Evolutionary conservation across 2,329 filamentous ascomycete species (phyloP), one percentile per base, ranked within the genome.

Genomic region (Scolecobasidium constrictum): DNA sequence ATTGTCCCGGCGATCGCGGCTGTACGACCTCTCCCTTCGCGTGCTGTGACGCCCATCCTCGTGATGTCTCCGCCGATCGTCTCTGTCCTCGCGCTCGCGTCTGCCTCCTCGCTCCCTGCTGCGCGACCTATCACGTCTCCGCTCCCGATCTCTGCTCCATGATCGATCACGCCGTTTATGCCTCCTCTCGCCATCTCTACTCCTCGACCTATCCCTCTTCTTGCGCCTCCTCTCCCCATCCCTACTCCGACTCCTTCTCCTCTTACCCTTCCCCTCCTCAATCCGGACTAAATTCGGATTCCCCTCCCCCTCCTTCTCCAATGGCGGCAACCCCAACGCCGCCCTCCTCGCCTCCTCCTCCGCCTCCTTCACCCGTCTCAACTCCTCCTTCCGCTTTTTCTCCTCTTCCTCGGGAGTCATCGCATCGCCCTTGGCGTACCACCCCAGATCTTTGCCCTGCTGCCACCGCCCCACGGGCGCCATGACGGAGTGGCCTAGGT

Each of bases 391-490:
- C 42, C 83, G 72, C 56, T 53, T 56, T 54, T 63, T 66, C 38
- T 68, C 72, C 53, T 81, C 71, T 47, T 78, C 76, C 17, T 55
- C 51, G 31, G 56, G 49, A 33, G 73, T 63, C 21, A 72, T 67
- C 9, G 69, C 72, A n/a, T 72, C 66, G 38, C 63, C 66, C 54
- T 76, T 78, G 5, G 77, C 70, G 48, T 82, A 83, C 78, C 78
- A 80, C 53, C 64, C 65, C 11, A 82, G 62, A 55, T 83, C 78
- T 46, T 78, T 79, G 5, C 82, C 80, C 57, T 90, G 80, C 55
- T 92, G 85, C 88, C 88, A 95, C 50, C 88, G 82, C 5, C 88
- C 88, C 3, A 94, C 87, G 0, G 88, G 86, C 0, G 88, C 88
- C 71, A 90, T 94, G 46, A 95, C 66, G 46, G 84, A 92, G 66